These are phyloP conservation scores for Quercus phellos DNA, from an alignment of 331 rosid genomes.

Conservation along the genomic window DNA sequence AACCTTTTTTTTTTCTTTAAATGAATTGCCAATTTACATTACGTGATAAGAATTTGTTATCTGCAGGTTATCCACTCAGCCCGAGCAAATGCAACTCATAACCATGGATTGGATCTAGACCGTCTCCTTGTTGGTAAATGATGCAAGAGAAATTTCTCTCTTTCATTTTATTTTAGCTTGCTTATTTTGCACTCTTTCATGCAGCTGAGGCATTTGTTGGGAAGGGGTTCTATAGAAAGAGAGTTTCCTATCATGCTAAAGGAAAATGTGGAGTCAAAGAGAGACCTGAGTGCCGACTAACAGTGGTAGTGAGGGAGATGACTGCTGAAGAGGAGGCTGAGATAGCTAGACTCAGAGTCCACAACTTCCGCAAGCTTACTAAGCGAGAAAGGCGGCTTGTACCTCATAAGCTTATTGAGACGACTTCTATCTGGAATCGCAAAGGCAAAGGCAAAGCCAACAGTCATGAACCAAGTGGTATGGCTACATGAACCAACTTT, in stretches of 20 bases:
- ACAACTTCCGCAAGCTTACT: constrained; percentile 61
- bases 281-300: constrained; percentile 76
- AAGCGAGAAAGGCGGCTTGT: constrained; percentile 70
- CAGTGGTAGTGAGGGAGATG: constrained; percentile 77
- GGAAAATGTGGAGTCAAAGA: constrained; percentile 42
- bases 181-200: constrained; percentile 23
- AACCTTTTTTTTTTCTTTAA: background rate
- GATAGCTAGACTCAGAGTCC: constrained; percentile 81
- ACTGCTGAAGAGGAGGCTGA: constrained; percentile 86
- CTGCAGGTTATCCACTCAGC: constrained; percentile 93
- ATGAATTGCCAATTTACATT: background rate
- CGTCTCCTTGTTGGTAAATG: constrained; percentile 82
- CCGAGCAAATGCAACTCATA: constrained; percentile 88
- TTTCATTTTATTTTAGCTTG: constrained; percentile 10
- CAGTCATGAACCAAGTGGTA: constrained; percentile 19
- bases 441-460: constrained; percentile 45
- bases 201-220: constrained; percentile 92
- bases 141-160: constrained; percentile 10
- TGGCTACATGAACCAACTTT: constrained; percentile 32
- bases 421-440: constrained; percentile 78
- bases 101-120: constrained; percentile 79
- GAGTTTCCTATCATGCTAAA: constrained; percentile 44
- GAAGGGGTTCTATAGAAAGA: constrained; percentile 60
- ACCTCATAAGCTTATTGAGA: constrained; percentile 88
- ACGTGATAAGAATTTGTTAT: background rate